These are phyloP conservation scores for Amphibolis antarctica DNA, from an alignment of 106 monocot genomes.

Conservation along the genomic window DNA sequence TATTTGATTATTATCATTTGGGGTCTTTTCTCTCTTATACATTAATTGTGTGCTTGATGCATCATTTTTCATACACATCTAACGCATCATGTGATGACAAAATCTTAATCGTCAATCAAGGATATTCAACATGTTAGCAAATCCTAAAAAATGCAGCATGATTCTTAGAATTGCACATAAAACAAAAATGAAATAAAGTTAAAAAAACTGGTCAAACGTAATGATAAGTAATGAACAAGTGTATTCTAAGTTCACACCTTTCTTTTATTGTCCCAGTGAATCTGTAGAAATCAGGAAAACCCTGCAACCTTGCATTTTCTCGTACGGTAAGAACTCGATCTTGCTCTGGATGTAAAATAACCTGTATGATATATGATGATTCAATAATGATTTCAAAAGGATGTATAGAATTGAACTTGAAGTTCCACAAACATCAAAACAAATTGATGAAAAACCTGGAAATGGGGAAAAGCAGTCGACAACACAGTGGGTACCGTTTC, in stretches of 20 bases:
- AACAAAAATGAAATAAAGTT: not conserved
- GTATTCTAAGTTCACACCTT: conserved; percentile 20
- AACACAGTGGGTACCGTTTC: conserved; percentile 50
- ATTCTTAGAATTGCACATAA: too few relatives aligned
- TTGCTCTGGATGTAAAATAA: conserved; percentile 54
- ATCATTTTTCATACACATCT: too few relatives aligned
- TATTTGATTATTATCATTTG: too few relatives aligned
- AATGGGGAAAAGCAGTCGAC: conserved; percentile 28
- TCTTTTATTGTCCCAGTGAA: conserved; percentile 45
- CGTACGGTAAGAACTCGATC: conserved; percentile 52
- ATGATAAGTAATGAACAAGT: not conserved
- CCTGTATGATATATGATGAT: conserved; percentile 15
- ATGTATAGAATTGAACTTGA: not conserved
- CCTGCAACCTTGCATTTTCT: conserved; percentile 61
- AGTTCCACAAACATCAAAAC: not conserved
- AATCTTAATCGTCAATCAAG: too few relatives aligned
- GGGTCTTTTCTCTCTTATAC: too few relatives aligned
- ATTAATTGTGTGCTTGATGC: too few relatives aligned
- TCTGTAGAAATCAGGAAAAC: conserved; percentile 55
- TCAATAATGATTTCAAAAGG: not conserved
- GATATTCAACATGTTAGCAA: too few relatives aligned
- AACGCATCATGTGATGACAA: too few relatives aligned
- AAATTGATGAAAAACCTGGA: conserved; percentile 21
- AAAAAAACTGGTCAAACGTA: not conserved
- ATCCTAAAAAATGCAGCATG: too few relatives aligned